These are phyloP conservation scores for Wickerhamiella dianesei DNA, from an alignment of 805 yeast species.

Conservation along the genomic window DNA sequence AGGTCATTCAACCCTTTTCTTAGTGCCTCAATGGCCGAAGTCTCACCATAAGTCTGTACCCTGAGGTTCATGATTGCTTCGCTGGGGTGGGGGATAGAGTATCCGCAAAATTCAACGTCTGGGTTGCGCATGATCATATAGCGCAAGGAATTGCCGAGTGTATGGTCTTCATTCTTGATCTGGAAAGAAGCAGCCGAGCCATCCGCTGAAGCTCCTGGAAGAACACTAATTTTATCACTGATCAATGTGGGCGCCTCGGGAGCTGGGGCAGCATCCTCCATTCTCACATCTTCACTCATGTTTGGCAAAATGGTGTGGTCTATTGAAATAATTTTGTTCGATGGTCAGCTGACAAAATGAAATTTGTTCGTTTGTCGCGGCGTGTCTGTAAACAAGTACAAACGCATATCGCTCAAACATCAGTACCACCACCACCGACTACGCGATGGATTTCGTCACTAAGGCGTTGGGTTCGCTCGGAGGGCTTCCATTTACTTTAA, in stretches of 20 bases:
- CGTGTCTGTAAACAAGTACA: neutral
- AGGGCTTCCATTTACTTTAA: slow-evolving; percentile 25
- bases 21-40: slow-evolving; percentile 83
- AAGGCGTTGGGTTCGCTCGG: slow-evolving; percentile 39
- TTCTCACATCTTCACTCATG: slow-evolving; percentile 15
- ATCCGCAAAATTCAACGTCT: slow-evolving; percentile 95
- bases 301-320: neutral
- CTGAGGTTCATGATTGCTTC: slow-evolving; percentile 80
- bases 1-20: slow-evolving; percentile 84
- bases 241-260: slow-evolving; percentile 3
- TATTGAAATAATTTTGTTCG: neutral
- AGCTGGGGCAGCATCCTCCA: slow-evolving; percentile 8
- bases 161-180: slow-evolving; percentile 87
- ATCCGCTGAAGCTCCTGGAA: slow-evolving; percentile 69
- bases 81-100: slow-evolving; percentile 96
- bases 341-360: neutral
- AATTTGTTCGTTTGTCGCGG: no score
- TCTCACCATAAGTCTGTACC: slow-evolving; percentile 79
- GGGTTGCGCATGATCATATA: slow-evolving; percentile 95
- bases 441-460: slow-evolving; percentile 54
- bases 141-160: slow-evolving; percentile 85
- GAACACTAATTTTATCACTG: slow-evolving; percentile 16
- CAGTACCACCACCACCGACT: neutral
- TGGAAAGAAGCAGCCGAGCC: slow-evolving; percentile 93
- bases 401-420: no score